These are phyloP conservation scores for Apiotrichum domesticum DNA, from an alignment of 1,284 basidiomycete genomes.

Conservation along the genomic window DNA sequence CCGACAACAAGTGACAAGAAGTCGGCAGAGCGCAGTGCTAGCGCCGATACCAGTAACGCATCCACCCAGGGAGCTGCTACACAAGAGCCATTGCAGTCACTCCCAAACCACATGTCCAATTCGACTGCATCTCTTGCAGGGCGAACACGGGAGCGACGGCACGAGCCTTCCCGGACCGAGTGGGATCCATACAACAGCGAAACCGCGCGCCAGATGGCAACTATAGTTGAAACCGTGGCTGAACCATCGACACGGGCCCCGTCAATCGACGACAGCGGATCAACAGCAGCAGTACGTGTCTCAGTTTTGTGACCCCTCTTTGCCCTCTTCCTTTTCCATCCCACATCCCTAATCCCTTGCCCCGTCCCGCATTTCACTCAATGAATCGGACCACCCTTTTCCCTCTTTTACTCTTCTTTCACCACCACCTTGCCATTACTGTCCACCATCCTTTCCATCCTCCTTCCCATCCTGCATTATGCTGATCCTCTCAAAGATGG, in stretches of 20 bases:
- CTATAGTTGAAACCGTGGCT: constrained; percentile 23
- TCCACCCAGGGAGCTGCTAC: too few species aligned
- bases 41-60: too few species aligned
- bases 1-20: too few species aligned
- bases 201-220: constrained; percentile 20
- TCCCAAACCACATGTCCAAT: neutral
- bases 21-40: too few species aligned
- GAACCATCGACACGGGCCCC: constrained; percentile 15
- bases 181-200: constrained; percentile 2
- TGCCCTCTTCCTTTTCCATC: neutral
- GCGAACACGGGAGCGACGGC: neutral
- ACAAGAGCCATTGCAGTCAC: neutral
- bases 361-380: neutral
- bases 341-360: too few species aligned
- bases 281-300: neutral
- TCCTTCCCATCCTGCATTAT: neutral
- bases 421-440: too few species aligned
- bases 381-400: neutral
- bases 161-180: neutral
- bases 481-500: neutral
- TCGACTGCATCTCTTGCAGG: neutral
- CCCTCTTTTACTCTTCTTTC: neutral
- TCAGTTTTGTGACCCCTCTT: neutral
- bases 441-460: neutral
- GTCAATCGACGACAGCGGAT: constrained; percentile 22